Conservation (phyloP, 2,329 filamentous ascomycete species). For the Akanthomyces lecanii region DNA sequence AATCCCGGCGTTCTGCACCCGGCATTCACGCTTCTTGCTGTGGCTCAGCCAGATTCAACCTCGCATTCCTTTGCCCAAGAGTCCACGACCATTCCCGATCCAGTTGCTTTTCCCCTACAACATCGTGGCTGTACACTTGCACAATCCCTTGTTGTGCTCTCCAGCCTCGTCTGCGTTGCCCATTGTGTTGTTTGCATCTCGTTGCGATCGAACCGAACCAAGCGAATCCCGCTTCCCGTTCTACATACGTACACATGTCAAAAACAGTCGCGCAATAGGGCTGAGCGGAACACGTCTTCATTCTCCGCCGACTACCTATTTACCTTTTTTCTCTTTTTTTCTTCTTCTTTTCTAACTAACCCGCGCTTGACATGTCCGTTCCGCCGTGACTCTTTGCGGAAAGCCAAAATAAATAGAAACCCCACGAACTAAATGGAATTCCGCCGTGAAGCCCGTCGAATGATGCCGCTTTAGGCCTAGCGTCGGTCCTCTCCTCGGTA, state of each 20-base stretch:
- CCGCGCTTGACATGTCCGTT: not conserved
- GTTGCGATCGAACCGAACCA: not conserved
- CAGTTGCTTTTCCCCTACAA: not conserved
- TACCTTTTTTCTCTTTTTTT: not conserved
- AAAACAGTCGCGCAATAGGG: not conserved
- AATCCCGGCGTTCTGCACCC: not conserved
- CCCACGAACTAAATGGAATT: not conserved
- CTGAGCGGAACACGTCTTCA: not conserved
- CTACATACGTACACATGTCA: too few relatives aligned
- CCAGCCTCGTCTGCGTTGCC: not conserved
- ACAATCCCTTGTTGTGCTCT: not conserved
- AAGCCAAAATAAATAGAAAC: not conserved
- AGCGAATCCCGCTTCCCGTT: not conserved
- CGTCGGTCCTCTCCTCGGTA: not conserved
- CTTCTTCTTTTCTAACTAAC: not conserved
- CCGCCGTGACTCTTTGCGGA: not conserved
- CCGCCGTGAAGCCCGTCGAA: not conserved
- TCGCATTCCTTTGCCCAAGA: not conserved
- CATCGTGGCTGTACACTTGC: not conserved
- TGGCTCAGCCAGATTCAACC: not conserved
- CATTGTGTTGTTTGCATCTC: not conserved
- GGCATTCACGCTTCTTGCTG: not conserved
- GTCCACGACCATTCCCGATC: not conserved
- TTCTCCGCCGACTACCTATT: not conserved
- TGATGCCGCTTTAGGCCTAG: constrained; percentile 2